phyloP scores from a whole-genome alignment of 441 rosid species.

The Adansonia madagascariensis region DNA sequence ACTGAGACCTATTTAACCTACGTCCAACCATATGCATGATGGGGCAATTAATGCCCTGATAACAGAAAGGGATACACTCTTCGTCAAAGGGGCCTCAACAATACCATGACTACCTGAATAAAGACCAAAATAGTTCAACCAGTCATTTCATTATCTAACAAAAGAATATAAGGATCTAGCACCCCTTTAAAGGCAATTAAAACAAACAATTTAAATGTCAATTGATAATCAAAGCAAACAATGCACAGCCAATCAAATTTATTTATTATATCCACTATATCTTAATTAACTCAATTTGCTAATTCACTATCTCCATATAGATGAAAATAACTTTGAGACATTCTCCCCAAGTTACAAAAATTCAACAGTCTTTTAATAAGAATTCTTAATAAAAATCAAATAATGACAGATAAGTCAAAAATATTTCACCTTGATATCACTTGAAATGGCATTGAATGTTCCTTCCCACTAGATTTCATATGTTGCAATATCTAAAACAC shows the following conservation, averaged over 20 bases:
- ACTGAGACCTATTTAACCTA: constrained; percentile 1
- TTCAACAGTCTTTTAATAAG: neutral
- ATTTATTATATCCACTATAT: constrained; percentile 19
- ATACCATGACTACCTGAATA: neutral
- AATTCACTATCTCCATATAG: neutral
- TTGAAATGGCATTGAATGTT: constrained; percentile 98
- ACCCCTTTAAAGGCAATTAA: constrained; percentile 17
- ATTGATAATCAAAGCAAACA: constrained; percentile 2
- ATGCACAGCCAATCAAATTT: neutral
- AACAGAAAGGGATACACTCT: neutral
- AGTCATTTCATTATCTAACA: constrained; percentile 1
- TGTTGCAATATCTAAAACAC: constrained; percentile 86
- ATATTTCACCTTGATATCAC: constrained; percentile 86
- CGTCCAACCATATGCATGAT: constrained; percentile 10
- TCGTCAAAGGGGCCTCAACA: neutral
- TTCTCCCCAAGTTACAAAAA: constrained; percentile 20
- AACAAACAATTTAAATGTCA: neutral
- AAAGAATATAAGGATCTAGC: neutral
- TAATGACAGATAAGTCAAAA: constrained; percentile 20
- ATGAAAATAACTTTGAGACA: constrained; percentile 10
- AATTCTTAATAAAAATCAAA: constrained; percentile 3
- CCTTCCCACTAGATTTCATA: constrained; percentile 98
- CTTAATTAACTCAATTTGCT: constrained; percentile 13
- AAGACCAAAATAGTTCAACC: constrained; percentile 5
- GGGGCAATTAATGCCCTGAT: constrained; percentile 18